Evolutionary conservation across 352 stramenopile species (phyloP).

Genomic region (Globisporangium rhizosaccharum): DNA sequence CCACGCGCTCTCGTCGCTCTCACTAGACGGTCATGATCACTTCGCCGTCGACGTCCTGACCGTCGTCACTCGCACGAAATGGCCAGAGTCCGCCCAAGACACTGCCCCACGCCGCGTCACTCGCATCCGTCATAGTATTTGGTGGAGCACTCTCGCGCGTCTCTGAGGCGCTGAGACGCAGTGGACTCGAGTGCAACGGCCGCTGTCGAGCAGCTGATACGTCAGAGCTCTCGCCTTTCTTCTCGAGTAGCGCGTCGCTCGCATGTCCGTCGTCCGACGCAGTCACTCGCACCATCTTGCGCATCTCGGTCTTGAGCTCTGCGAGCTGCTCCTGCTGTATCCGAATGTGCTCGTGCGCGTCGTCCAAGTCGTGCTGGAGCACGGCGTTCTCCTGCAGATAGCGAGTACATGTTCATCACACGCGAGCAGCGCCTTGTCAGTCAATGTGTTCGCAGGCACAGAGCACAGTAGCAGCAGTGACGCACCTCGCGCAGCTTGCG

Average conservation of each 20-base stretch:
- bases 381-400: slow-evolving; percentile 47
- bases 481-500: slow-evolving; percentile 68
- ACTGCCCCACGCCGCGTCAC: slow-evolving; percentile 38
- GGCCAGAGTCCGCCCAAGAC: slow-evolving; percentile 42
- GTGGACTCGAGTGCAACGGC: slow-evolving; percentile 1
- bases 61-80: slow-evolving; percentile 28
- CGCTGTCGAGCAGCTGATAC: background rate
- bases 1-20: background rate
- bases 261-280: background rate
- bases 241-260: background rate
- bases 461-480: background rate
- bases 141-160: background rate
- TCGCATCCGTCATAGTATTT: background rate
- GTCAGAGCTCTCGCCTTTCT: slow-evolving; percentile 4
- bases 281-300: slow-evolving; percentile 20
- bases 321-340: slow-evolving; percentile 73
- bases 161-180: slow-evolving; percentile 4
- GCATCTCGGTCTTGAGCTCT: slow-evolving; percentile 70
- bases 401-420: background rate
- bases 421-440: background rate
- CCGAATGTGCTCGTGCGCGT: slow-evolving; percentile 72
- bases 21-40: slow-evolving; percentile 56
- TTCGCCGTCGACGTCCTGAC: slow-evolving; percentile 49
- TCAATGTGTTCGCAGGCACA: background rate
- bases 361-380: slow-evolving; percentile 60